Conservation (phyloP, 2,329 filamentous ascomycete species). For the Fusarium globosum region DNA sequence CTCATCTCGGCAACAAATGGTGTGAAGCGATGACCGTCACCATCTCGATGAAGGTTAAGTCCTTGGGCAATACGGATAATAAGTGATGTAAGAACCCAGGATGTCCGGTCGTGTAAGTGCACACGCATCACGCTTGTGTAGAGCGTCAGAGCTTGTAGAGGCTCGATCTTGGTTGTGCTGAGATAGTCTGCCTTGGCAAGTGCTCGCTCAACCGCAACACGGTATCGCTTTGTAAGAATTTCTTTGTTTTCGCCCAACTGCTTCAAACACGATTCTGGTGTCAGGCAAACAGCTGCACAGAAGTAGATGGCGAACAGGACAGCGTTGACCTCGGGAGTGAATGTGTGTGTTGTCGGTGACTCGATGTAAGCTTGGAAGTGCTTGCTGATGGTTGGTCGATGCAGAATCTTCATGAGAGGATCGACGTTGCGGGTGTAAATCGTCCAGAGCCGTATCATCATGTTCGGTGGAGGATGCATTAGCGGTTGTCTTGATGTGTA, state of each 20-base stretch:
- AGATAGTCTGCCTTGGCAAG: slow-evolving; percentile 58
- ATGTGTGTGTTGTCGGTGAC: slow-evolving; percentile 27
- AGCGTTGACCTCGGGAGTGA: slow-evolving; percentile 47
- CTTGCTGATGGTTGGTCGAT: slow-evolving; percentile 53
- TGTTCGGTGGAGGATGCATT: slow-evolving; percentile 52
- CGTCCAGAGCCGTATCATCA: slow-evolving; percentile 51
- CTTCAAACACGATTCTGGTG: slow-evolving; percentile 45
- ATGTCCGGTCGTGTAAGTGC: slow-evolving; percentile 52
- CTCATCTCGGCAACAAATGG: slow-evolving; percentile 70
- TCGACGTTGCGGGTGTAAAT: slow-evolving; percentile 56
- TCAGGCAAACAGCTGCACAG: slow-evolving; percentile 52
- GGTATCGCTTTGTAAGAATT: slow-evolving; percentile 47
- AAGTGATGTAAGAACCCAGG: slow-evolving; percentile 56
- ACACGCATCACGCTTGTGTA: slow-evolving; percentile 56
- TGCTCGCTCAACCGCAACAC: slow-evolving; percentile 51
- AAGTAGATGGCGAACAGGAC: slow-evolving; percentile 59
- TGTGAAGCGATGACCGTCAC: slow-evolving; percentile 48
- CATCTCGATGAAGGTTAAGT: slow-evolving; percentile 56
- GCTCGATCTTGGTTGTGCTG: slow-evolving; percentile 53
- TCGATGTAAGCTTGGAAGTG: slow-evolving; percentile 45
- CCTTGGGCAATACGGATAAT: slow-evolving; percentile 58
- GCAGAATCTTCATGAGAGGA: slow-evolving; percentile 57
- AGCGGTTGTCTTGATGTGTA: slow-evolving; percentile 37
- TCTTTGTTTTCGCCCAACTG: slow-evolving; percentile 51
- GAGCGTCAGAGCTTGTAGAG: slow-evolving; percentile 55